phyloP scores from a whole-genome alignment of 495 filamentous ascomycete genomes.

The Penicillium paxilli region DNA sequence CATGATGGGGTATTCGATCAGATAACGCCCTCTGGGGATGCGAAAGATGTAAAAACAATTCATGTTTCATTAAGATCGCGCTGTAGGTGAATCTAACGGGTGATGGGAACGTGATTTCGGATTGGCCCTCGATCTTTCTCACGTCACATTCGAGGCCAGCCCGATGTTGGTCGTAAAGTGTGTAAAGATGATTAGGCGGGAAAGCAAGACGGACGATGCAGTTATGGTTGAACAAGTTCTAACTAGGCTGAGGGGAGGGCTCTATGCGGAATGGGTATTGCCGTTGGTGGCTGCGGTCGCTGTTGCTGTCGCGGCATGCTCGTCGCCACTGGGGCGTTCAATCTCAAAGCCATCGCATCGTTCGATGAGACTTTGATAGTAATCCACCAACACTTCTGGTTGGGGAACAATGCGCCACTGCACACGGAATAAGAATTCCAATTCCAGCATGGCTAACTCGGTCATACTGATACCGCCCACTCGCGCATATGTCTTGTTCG shows the following conservation, averaged over 20 bases:
- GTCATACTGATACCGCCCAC: constrained; percentile 88
- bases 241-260: background rate
- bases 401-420: constrained; percentile 97
- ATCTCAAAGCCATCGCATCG: constrained; percentile 62
- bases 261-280: constrained; percentile 12
- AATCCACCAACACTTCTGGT: constrained; percentile 88
- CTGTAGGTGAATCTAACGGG: background rate
- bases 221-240: background rate
- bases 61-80: constrained; percentile 13
- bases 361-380: constrained; percentile 84
- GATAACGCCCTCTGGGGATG: constrained; percentile 15
- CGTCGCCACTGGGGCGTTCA: constrained; percentile 26
- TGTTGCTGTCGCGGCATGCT: constrained; percentile 4
- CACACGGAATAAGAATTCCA: constrained; percentile 88
- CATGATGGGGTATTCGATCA: constrained; percentile 4
- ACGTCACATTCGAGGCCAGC: constrained; percentile 23
- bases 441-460: constrained; percentile 88
- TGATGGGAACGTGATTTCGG: too few species aligned
- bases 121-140: background rate
- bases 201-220: background rate
- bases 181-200: background rate
- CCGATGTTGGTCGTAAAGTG: constrained; percentile 10
- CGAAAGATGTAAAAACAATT: constrained; percentile 16
- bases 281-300: constrained; percentile 9
- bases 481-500: constrained; percentile 90